A percentile compares a stretch with the other conserved stretches of the same genome.
Evolutionary conservation across 2,329 filamentous ascomycete species (phyloP).

Genomic region (Aspergillus carbonarius): DNA sequence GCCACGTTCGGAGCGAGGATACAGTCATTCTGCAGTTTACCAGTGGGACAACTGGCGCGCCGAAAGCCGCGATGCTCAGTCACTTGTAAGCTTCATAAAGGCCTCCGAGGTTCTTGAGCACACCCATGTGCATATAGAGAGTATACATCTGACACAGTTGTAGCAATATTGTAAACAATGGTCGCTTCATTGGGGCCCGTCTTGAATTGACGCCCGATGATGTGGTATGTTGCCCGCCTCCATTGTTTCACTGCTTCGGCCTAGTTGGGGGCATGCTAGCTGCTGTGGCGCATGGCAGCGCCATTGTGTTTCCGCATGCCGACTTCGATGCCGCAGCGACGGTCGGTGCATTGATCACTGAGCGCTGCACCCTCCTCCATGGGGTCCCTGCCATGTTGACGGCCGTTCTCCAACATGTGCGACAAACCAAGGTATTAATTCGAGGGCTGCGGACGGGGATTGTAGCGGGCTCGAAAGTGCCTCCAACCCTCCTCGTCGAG

Average conservation of each 20-base stretch:
- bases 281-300: conserved; percentile 40
- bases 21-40: too few relatives aligned
- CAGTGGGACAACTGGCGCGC: not conserved
- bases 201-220: conserved; percentile 65
- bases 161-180: conserved; percentile 66
- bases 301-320: conserved; percentile 79
- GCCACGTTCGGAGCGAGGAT: too few relatives aligned
- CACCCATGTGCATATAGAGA: not conserved
- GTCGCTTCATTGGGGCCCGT: conserved; percentile 71
- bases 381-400: conserved; percentile 91
- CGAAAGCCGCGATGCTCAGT: not conserved
- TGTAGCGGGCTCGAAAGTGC: conserved; percentile 75
- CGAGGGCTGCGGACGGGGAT: conserved; percentile 73
- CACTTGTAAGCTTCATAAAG: not conserved
- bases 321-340: conserved; percentile 62
- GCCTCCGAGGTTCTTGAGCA: not conserved
- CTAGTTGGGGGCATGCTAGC: conserved; percentile 44
- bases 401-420: conserved; percentile 68
- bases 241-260: conserved; percentile 56
- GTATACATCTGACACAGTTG: too few relatives aligned
- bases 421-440: conserved; percentile 48
- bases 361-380: conserved; percentile 66
- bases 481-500: conserved; percentile 62
- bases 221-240: conserved; percentile 71
- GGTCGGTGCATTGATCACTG: conserved; percentile 53